Conservation (phyloP, 2,329 filamentous ascomycete species). For the Penicillium psychrosexuale region DNA sequence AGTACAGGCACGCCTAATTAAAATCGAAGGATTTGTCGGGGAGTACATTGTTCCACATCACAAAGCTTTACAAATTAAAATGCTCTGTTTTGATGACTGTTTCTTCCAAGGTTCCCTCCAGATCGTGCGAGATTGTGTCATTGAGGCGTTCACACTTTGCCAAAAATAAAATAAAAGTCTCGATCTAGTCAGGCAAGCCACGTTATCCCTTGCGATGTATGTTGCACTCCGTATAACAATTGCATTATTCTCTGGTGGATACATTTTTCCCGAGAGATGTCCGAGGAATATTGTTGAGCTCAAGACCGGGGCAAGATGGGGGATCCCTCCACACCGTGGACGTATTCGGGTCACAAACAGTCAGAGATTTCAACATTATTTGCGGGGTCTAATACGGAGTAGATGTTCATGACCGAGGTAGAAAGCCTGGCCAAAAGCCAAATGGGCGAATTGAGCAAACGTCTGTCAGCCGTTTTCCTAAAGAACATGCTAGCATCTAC, state of each 20-base stretch:
- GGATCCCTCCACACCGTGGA: not conserved
- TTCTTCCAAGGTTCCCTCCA: not conserved
- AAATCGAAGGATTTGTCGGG: too few relatives aligned
- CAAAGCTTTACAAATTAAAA: too few relatives aligned
- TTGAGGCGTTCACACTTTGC: not conserved
- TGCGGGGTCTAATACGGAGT: not conserved
- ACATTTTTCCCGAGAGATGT: not conserved
- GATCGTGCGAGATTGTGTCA: not conserved
- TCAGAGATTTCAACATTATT: slow-evolving; percentile 1
- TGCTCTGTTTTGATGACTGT: not conserved
- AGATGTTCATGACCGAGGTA: not conserved
- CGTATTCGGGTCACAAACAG: not conserved
- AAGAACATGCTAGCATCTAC: not conserved
- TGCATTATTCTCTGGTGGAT: not conserved
- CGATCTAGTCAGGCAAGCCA: not conserved
- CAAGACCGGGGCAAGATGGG: not conserved
- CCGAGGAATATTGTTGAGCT: not conserved
- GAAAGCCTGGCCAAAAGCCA: not conserved
- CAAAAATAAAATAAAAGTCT: not conserved
- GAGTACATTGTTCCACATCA: too few relatives aligned
- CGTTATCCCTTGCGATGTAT: not conserved
- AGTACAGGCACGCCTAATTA: too few relatives aligned
- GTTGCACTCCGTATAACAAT: not conserved
- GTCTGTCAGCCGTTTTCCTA: not conserved
- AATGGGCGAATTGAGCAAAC: not conserved